These are phyloP conservation scores for Naematelia aurantialba DNA, from an alignment of 768 basidiomycete genomes.

Conservation along the genomic window DNA sequence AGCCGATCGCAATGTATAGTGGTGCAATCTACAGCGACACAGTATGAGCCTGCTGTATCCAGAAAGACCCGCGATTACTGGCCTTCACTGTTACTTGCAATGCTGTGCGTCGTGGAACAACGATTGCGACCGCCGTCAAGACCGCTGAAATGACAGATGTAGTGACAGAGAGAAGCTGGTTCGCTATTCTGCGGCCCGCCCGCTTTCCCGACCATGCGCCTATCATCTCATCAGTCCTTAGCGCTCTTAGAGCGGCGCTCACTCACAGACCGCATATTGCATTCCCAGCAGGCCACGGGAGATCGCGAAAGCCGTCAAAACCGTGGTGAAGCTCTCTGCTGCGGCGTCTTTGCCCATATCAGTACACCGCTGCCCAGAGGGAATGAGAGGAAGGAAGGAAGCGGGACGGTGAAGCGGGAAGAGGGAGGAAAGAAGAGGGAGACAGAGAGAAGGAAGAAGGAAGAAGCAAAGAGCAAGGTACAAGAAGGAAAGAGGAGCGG, in stretches of 20 bases:
- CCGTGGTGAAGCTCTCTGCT: conserved; percentile 29
- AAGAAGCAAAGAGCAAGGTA: too few species aligned
- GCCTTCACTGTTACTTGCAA: conserved; percentile 17
- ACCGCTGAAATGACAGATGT: conserved; percentile 8
- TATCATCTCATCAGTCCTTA: conserved; percentile 2
- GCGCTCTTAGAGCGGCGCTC: too few species aligned
- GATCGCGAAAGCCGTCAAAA: conserved; percentile 21
- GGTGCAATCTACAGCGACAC: conserved; percentile 19
- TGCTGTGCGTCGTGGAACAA: conserved; percentile 15
- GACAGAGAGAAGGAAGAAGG: too few species aligned
- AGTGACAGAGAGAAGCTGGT: conserved; percentile 3
- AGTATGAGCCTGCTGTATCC: too few species aligned
- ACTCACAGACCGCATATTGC: conserved; percentile 28
- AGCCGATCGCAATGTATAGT: conserved; percentile 23
- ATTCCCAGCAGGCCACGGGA: conserved; percentile 20
- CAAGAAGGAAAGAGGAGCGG: neutral
- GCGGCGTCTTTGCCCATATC: conserved; percentile 10
- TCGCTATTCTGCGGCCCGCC: conserved; percentile 9
- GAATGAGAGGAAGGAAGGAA: too few species aligned
- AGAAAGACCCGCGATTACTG: neutral
- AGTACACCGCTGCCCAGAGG: too few species aligned
- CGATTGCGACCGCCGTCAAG: conserved; percentile 15
- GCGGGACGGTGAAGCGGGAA: too few species aligned
- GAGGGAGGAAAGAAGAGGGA: too few species aligned
- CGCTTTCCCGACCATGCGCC: conserved; percentile 15